Evolutionary conservation across 2,329 filamentous ascomycete species (phyloP).

Genomic region (Neospermospora avenae): DNA sequence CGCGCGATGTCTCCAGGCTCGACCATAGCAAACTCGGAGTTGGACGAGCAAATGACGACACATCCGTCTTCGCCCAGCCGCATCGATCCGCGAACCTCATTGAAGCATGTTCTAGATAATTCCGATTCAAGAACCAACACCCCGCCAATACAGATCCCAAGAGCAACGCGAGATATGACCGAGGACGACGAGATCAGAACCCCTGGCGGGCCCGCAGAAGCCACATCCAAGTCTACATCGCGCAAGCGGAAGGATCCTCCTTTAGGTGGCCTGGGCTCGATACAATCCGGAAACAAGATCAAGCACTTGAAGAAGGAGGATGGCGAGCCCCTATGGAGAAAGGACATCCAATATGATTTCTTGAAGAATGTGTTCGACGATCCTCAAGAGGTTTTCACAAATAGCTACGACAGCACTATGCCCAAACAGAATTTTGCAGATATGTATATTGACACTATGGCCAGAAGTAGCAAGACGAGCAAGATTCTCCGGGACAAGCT

Average conservation of each 20-base stretch:
- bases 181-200: slow-evolving; percentile 34
- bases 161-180: slow-evolving; percentile 27
- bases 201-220: slow-evolving; percentile 18
- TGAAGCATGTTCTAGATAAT: slow-evolving; percentile 29
- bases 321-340: slow-evolving; percentile 80
- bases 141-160: slow-evolving; percentile 16
- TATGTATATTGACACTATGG: slow-evolving; percentile 98
- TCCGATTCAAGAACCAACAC: slow-evolving; percentile 27
- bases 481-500: slow-evolving; percentile 98
- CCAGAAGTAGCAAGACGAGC: slow-evolving; percentile 96
- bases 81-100: slow-evolving; percentile 29
- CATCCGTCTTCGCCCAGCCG: slow-evolving; percentile 30
- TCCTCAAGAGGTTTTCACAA: slow-evolving; percentile 75
- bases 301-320: slow-evolving; percentile 85
- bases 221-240: slow-evolving; percentile 14
- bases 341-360: slow-evolving; percentile 87
- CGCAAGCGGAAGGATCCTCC: slow-evolving; percentile 28
- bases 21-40: slow-evolving; percentile 33
- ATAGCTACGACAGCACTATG: slow-evolving; percentile 69
- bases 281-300: slow-evolving; percentile 56
- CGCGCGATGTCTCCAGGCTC: slow-evolving; percentile 25
- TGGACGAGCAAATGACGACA: slow-evolving; percentile 30
- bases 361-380: slow-evolving; percentile 77
- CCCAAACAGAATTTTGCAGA: slow-evolving; percentile 83
- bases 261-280: slow-evolving; percentile 25